Evolutionary conservation across 1,139 yeast genomes (phyloP).

Genomic region (Yamadazyma spencermartinsiae): DNA sequence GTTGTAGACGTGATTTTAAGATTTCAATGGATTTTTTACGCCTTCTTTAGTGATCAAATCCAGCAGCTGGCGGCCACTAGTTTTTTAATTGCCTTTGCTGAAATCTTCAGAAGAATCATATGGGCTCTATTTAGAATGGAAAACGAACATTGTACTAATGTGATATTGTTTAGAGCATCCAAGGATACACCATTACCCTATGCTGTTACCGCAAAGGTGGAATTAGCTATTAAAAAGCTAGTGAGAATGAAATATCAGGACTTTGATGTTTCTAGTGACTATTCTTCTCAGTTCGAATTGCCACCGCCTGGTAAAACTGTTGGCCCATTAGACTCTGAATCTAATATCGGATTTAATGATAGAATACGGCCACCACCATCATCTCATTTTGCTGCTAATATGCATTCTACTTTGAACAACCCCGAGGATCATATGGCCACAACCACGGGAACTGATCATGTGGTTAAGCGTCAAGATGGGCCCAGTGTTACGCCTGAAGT

Average conservation of each 20-base stretch:
- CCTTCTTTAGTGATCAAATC: slow-evolving; percentile 65
- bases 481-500: slow-evolving; percentile 3
- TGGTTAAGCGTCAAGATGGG: neutral
- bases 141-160: slow-evolving; percentile 93
- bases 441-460: neutral
- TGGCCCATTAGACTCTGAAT: slow-evolving; percentile 12
- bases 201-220: slow-evolving; percentile 41
- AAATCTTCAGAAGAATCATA: slow-evolving; percentile 73
- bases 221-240: slow-evolving; percentile 40
- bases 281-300: slow-evolving; percentile 15
- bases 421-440: neutral
- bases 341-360: slow-evolving; percentile 7
- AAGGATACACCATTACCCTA: slow-evolving; percentile 87
- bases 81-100: slow-evolving; percentile 80
- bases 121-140: slow-evolving; percentile 95
- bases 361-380: slow-evolving; percentile 2
- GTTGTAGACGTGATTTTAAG: slow-evolving; percentile 70
- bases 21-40: slow-evolving; percentile 90
- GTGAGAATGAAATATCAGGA: slow-evolving; percentile 34
- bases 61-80: slow-evolving; percentile 93
- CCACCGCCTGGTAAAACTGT: slow-evolving; percentile 7
- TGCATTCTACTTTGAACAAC: neutral
- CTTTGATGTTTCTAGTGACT: slow-evolving; percentile 4
- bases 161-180: slow-evolving; percentile 78
- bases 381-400: neutral